Percentiles rank a stretch among this genome's conserved stretches.
Conservation (phyloP, 192 early-diverging fungal species). For the Spizellomyces sp. region DNA sequence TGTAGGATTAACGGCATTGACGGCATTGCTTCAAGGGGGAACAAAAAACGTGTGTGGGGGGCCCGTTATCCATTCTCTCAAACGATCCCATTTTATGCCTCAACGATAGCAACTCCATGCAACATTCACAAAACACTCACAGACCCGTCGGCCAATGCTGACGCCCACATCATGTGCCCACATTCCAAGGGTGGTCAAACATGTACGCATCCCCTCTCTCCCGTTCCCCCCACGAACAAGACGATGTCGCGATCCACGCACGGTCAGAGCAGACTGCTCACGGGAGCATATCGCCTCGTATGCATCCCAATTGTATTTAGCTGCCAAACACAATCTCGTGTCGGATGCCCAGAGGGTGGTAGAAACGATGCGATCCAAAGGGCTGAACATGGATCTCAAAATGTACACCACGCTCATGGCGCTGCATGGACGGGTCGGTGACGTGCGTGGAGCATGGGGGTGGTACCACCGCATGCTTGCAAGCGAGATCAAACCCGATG, state of each 20-base stretch:
- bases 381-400: background rate
- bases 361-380: background rate
- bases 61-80: no score
- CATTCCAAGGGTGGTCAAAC: conserved; percentile 2
- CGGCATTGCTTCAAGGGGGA: no score
- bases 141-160: conserved; percentile 6
- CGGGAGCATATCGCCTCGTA: background rate
- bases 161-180: background rate
- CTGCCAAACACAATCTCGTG: background rate
- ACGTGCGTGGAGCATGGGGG: background rate
- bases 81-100: no score
- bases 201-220: background rate
- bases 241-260: background rate
- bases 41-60: no score
- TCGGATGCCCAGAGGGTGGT: background rate
- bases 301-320: background rate
- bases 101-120: no score
- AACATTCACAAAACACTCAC: no score
- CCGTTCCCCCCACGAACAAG: no score
- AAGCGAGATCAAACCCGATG: background rate
- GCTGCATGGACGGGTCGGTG: background rate
- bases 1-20: no score
- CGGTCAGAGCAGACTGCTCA: background rate
- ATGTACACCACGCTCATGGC: background rate
- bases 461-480: background rate